Conservation (phyloP, 169 alveolate species). For the Babesia caballi region DNA sequence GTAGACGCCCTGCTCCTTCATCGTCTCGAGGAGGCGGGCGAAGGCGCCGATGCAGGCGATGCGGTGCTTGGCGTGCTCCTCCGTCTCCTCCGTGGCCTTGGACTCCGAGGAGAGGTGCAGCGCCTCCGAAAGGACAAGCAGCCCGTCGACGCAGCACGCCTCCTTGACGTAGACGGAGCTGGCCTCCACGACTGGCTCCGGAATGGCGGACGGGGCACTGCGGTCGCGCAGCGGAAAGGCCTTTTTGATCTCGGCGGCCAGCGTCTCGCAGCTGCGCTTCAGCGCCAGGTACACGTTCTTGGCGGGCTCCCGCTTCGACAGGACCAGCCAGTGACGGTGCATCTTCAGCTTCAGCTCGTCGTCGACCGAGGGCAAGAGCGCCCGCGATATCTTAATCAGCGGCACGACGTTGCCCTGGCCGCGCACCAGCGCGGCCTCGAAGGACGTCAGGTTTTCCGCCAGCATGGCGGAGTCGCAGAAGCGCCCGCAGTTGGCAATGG, state of each 20-base stretch:
- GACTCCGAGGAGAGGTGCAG: slow-evolving; percentile 10
- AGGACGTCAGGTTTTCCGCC: slow-evolving; percentile 49
- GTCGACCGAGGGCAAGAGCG: slow-evolving; percentile 55
- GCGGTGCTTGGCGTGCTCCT: slow-evolving; percentile 48
- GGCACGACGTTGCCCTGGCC: slow-evolving; percentile 19
- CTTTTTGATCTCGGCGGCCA: neutral
- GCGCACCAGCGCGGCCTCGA: slow-evolving; percentile 49
- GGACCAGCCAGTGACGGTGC: slow-evolving; percentile 24
- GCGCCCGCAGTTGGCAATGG: slow-evolving; percentile 54
- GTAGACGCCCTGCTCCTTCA: slow-evolving; percentile 22
- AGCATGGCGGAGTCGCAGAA: slow-evolving; percentile 47
- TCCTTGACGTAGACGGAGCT: slow-evolving; percentile 20
- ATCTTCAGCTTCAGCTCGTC: slow-evolving; percentile 38
- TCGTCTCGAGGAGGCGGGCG: slow-evolving; percentile 18
- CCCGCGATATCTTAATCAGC: slow-evolving; percentile 38
- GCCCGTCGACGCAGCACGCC: slow-evolving; percentile 19
- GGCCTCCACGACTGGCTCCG: neutral
- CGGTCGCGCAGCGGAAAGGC: neutral
- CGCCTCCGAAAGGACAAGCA: slow-evolving; percentile 15
- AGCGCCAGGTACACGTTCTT: slow-evolving; percentile 43
- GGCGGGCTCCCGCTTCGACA: neutral
- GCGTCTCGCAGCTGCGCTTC: slow-evolving; percentile 29
- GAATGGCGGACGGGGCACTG: neutral
- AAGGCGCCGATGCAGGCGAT: slow-evolving; percentile 25
- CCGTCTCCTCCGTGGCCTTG: slow-evolving; percentile 15